These are phyloP conservation scores for Pouteria campechiana DNA, from an alignment of 179 eudicot species.

Conservation along the genomic window DNA sequence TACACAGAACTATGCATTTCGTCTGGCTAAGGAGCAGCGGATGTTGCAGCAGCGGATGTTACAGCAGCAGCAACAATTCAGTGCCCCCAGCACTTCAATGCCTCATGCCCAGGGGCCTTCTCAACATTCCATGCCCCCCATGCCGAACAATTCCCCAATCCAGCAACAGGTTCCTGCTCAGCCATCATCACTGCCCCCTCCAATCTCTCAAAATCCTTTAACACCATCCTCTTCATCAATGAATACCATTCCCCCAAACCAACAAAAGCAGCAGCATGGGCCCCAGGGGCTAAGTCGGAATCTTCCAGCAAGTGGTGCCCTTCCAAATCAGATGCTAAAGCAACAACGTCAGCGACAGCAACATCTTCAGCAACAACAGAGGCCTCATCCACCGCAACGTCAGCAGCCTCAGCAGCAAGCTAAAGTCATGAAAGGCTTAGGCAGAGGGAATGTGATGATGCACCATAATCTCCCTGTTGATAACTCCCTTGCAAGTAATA, in stretches of 20 bases:
- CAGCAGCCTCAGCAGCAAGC: conserved; percentile 50
- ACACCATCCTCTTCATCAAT: conserved; percentile 33
- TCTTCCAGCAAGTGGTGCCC: conserved; percentile 33
- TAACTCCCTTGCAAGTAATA: conserved; percentile 34
- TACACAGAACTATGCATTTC: conserved; percentile 49
- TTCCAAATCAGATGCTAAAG: conserved; percentile 42
- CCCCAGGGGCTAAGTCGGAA: conserved; percentile 43
- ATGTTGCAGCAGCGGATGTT: conserved; percentile 56
- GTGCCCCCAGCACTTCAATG: conserved; percentile 42
- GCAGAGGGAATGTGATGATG: conserved; percentile 49
- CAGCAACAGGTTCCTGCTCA: conserved; percentile 41
- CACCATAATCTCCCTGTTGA: conserved; percentile 45
- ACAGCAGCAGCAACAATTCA: conserved; percentile 44
- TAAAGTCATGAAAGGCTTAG: conserved; percentile 56
- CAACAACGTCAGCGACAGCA: conserved; percentile 47
- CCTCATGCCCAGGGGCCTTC: conserved; percentile 55
- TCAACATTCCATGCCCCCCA: conserved; percentile 38
- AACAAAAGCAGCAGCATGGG: conserved; percentile 43
- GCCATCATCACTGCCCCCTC: conserved; percentile 40
- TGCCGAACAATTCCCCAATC: conserved; percentile 37
- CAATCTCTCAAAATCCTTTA: conserved; percentile 28
- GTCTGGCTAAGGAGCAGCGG: conserved; percentile 62
- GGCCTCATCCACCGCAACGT: conserved; percentile 68
- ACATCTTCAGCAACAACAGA: conserved; percentile 37
- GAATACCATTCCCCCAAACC: conserved; percentile 38